Evolutionary conservation across 805 yeast species (phyloP).

Genomic region (Starmerella ratchasimensis): DNA sequence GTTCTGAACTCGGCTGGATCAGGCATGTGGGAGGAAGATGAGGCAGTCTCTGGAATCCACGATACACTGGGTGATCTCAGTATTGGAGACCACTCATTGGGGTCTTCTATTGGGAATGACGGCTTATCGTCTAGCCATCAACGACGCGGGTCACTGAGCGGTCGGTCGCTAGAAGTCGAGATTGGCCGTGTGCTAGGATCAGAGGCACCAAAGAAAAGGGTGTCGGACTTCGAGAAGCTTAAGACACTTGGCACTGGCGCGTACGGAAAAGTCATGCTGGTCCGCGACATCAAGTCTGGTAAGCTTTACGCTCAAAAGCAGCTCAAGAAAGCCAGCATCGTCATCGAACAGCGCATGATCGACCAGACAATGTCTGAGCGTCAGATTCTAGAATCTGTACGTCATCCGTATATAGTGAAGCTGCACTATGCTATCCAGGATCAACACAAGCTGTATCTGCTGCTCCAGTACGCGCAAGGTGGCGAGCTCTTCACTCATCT

Average conservation of each 20-base stretch:
- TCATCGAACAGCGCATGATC: slow-evolving; percentile 42
- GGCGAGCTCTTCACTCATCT: slow-evolving; percentile 68
- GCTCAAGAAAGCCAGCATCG: slow-evolving; percentile 63
- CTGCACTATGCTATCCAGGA: slow-evolving; percentile 78
- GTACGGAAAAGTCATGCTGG: slow-evolving; percentile 73
- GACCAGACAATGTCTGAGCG: slow-evolving; percentile 74
- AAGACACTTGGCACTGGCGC: slow-evolving; percentile 79
- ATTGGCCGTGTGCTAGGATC: slow-evolving; percentile 26
- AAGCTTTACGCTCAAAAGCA: slow-evolving; percentile 77
- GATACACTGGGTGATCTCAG: not conserved
- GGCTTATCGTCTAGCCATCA: slow-evolving; percentile 9
- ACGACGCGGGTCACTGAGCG: slow-evolving; percentile 13
- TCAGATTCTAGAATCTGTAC: slow-evolving; percentile 53
- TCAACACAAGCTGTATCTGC: slow-evolving; percentile 53
- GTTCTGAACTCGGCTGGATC: too few species aligned
- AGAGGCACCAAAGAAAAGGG: slow-evolving; percentile 21
- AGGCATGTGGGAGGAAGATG: too few species aligned
- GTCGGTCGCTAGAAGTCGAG: slow-evolving; percentile 36
- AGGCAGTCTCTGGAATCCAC: not conserved
- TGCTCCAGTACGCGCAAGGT: slow-evolving; percentile 74
- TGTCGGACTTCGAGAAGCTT: slow-evolving; percentile 53
- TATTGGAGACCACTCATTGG: too few species aligned
- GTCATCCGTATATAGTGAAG: slow-evolving; percentile 72
- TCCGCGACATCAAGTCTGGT: slow-evolving; percentile 48
- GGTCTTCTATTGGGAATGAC: not conserved